phyloP scores from a whole-genome alignment of 164 flowering plant genomes.

The Hamamelis virginiana region DNA sequence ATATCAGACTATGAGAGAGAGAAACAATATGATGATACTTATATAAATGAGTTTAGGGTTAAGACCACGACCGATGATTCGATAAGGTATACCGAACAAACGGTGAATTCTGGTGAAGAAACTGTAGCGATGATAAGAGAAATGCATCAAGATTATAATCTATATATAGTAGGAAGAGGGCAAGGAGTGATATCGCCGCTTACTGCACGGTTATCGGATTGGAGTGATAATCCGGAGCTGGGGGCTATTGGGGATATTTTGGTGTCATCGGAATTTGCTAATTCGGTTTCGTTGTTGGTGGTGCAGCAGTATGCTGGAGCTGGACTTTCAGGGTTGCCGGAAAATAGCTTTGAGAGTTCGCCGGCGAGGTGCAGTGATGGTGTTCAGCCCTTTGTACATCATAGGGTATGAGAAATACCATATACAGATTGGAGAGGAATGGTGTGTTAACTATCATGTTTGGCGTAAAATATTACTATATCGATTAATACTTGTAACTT shows the following conservation, averaged over 20 bases:
- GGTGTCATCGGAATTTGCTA: constrained; percentile 23
- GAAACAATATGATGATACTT: constrained; percentile 24
- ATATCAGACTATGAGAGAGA: constrained; percentile 22
- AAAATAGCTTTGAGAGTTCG: no score
- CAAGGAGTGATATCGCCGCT: constrained; percentile 22
- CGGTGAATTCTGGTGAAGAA: constrained; percentile 31
- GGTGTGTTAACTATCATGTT: no score
- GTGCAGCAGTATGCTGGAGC: constrained; percentile 27
- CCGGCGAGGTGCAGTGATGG: no score
- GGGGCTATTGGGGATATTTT: constrained; percentile 37
- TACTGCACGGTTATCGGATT: constrained; percentile 23
- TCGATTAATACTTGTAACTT: no score
- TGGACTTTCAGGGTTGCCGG: no score
- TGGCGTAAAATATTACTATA: no score
- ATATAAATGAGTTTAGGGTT: constrained; percentile 17
- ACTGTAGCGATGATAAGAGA: constrained; percentile 9
- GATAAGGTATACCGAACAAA: constrained; percentile 15
- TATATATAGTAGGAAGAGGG: constrained; percentile 36
- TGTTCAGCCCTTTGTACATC: no score
- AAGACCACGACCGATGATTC: background rate
- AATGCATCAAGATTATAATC: constrained; percentile 13
- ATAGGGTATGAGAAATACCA: no score
- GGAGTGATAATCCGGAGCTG: constrained; percentile 39
- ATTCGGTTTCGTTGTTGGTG: constrained; percentile 25
- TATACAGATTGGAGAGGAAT: no score